phyloP scores from a whole-genome alignment of 108 stramenopile species.

The Pseudonitzschia delicatissima region DNA sequence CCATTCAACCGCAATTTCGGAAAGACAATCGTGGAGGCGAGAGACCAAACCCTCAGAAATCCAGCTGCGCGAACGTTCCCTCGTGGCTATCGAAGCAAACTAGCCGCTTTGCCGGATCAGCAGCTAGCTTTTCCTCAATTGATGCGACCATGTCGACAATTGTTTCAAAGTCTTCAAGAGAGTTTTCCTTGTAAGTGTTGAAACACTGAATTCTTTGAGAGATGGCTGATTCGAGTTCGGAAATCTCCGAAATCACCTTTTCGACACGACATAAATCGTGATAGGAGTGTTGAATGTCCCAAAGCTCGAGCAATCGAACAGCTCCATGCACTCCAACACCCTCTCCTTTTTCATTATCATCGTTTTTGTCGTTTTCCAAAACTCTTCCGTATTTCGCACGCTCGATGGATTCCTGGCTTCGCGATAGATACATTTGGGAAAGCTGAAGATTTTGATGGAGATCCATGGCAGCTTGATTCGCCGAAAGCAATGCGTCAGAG shows the following conservation, averaged over 20 bases:
- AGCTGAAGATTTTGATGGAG: slow-evolving; percentile 35
- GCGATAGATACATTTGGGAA: slow-evolving; percentile 35
- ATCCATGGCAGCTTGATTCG: slow-evolving; percentile 34
- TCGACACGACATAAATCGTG: slow-evolving; percentile 17
- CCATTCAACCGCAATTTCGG: slow-evolving; percentile 14
- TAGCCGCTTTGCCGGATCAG: slow-evolving; percentile 3
- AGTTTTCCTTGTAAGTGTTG: slow-evolving; percentile 8
- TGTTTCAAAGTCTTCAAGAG: slow-evolving; percentile 10
- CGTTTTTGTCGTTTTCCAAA: not conserved
- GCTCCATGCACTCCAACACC: slow-evolving; percentile 31
- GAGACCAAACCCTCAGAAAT: slow-evolving; percentile 9
- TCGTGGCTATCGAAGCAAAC: slow-evolving; percentile 24
- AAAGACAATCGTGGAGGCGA: slow-evolving; percentile 20
- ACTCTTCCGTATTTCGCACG: slow-evolving; percentile 19
- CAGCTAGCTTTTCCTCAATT: not conserved
- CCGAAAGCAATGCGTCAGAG: slow-evolving; percentile 22
- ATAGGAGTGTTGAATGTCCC: slow-evolving; percentile 24
- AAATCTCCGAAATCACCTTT: slow-evolving; percentile 11
- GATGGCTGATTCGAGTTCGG: slow-evolving; percentile 21
- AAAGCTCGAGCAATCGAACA: slow-evolving; percentile 17
- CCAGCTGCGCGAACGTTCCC: slow-evolving; percentile 2
- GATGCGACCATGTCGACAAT: slow-evolving; percentile 8
- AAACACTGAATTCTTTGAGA: slow-evolving; percentile 20
- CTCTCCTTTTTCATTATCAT: not conserved
- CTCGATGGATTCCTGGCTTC: slow-evolving; percentile 12